Base-by-base conservation (phyloP, 108 stramenopile species). In the Licmophora abbreviata region DNA sequence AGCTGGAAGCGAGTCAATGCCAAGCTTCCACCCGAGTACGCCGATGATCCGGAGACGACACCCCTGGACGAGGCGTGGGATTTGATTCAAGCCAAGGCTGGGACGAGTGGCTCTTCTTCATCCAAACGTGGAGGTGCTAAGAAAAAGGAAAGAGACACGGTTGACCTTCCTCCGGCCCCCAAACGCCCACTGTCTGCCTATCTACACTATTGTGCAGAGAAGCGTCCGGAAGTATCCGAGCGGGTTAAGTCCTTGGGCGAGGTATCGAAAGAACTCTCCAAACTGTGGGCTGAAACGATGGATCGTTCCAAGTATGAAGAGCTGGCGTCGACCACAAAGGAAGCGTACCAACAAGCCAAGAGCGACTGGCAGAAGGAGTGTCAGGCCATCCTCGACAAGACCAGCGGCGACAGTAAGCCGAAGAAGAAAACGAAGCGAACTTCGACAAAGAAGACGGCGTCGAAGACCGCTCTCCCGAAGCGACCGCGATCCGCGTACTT, bases 1-100 rank as follows among this genome's bases (percentile, higher is more conserved):
- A 79, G 72, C 33, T 79, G 78, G 78, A 71, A 65, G 32, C 55
- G 62, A 58, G 67, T 79, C 0, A 79, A 79, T 52, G 78, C 67
- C 2, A 79, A 74, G 40, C 29, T 79, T 22, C 78, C 78, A 2
- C 11, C 49, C 17, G 73, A 79, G 34, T 74, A 71, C 44, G 4
- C 45, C 1, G 76, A 69, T 4, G 52, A 68, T 26, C 78, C 78
- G 27, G 45, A 50, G 30, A 45, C 51, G 3, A 46, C 72, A 6
- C 51, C 70, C 15, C 27, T 71, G 8, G 73, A 74, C 1, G 62
- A 52, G 28, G 78, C 78, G 15, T 75, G 78, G 78, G 28, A 47
- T 2, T 45, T 74, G 20, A 65, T 79, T 22, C 31, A 69, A 43
- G 52, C 43, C 10, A 71, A 72, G 59, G 63, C 62, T 2, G 69